Base-by-base conservation (phyloP, 148 eudicot species). In the Camellia japonica region DNA sequence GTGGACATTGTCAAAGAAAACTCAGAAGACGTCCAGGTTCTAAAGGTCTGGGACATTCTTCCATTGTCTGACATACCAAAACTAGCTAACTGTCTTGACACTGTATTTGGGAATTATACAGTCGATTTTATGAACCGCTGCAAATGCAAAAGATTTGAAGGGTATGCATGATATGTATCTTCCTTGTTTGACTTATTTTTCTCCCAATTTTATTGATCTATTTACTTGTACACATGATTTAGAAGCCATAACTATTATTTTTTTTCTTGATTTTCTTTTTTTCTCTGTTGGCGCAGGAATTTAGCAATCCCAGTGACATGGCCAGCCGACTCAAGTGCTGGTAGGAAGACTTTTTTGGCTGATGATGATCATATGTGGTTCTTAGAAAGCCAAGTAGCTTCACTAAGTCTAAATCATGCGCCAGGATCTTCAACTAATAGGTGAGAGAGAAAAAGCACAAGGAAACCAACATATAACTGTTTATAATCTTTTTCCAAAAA, bases 21-120 rank as follows among this genome's bases (percentile, higher is more conserved):
- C n/a, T 79, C 84, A 1, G 15, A 55, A 23, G 75, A 80, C 78
- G 66, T 73, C 15, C 90, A 90, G 67, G 88, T 83, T 62, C 68
- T 90, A 30, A 85, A 77, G 77, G 62, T 85, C 46, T 85, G 85
- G 88, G 85, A 86, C 66, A 18, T 90, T n/a, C 18, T 81, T 65
- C 83, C 85, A 2, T 23, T 4, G n/a, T 54, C 82, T 2, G 72
- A 78, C 77, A 68, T 85, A 4, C 79, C 78, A 1, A 18, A 80
- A 43, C 76, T 86, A 43, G 83, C 80, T 0, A 80, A 49, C 58
- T 20, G 44, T 58, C 82, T 88, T 7, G 79, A 80, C 56, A 6
- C 13, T 20, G 1, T 81, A 56, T 83, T 84, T 71, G 85, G 72
- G 76, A 78, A 80, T 9, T 83, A 82, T 70, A 85, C 84, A 0